A percentile compares a stretch with the other conserved stretches of the same genome.
phyloP scores from a whole-genome alignment of 208 protist genomes.

The Crithidia bombi region DNA sequence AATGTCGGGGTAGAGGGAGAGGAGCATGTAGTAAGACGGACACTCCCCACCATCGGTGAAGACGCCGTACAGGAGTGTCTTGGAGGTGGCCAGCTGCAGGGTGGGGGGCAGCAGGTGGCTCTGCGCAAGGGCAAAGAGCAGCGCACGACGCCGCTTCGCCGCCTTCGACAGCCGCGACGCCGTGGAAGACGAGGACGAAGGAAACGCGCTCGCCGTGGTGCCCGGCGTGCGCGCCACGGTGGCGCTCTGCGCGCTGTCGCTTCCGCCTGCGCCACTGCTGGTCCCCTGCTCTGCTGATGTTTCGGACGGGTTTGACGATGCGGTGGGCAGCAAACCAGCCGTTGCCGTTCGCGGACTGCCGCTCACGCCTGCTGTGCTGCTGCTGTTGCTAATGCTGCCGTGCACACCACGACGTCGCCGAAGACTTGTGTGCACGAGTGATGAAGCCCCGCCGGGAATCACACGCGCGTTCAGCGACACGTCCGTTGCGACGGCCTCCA shows the following conservation, averaged over 20 bases:
- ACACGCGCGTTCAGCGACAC: constrained; percentile 20
- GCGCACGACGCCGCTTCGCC: constrained; percentile 33
- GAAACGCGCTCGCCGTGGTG: not conserved
- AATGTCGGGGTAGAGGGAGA: constrained; percentile 65
- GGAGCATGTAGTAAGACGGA: constrained; percentile 68
- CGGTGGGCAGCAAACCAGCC: not conserved
- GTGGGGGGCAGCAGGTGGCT: constrained; percentile 39
- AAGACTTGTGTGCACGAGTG: constrained; percentile 21
- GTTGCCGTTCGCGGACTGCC: not conserved
- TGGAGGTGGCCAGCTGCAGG: constrained; percentile 29
- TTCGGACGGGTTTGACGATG: constrained; percentile 1
- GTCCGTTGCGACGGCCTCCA: constrained; percentile 31
- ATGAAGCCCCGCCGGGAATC: constrained; percentile 20
- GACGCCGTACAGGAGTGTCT: constrained; percentile 60
- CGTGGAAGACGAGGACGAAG: not conserved
- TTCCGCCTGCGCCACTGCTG: not conserved
- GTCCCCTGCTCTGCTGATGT: not conserved
- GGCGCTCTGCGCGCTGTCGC: not conserved
- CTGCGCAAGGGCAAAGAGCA: constrained; percentile 50
- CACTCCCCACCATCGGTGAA: constrained; percentile 70
- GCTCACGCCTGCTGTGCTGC: not conserved
- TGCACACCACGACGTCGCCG: constrained; percentile 29
- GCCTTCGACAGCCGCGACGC: constrained; percentile 23
- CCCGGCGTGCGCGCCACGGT: not conserved
- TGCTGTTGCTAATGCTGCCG: constrained; percentile 5